These are phyloP conservation scores for Diaporthe destruens DNA, from an alignment of 2,329 filamentous ascomycete species.

Conservation along the genomic window DNA sequence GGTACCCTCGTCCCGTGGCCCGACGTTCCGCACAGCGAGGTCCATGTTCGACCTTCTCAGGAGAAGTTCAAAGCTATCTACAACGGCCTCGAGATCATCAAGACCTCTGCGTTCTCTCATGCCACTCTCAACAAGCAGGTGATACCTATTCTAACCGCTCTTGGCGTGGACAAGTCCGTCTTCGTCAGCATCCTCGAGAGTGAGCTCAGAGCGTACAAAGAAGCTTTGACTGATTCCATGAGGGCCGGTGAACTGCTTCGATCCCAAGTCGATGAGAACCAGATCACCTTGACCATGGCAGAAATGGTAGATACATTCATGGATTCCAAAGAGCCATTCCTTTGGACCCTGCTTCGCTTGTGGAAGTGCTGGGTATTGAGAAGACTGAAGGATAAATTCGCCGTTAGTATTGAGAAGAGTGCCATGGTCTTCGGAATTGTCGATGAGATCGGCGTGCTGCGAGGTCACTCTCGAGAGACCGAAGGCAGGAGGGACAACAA, in stretches of 20 bases:
- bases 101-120: slow-evolving; percentile 79
- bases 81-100: slow-evolving; percentile 85
- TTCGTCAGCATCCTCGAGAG: slow-evolving; percentile 76
- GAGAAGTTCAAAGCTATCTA: slow-evolving; percentile 83
- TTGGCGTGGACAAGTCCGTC: slow-evolving; percentile 76
- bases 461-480: slow-evolving; percentile 73
- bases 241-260: slow-evolving; percentile 77
- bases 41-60: slow-evolving; percentile 87
- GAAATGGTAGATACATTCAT: slow-evolving; percentile 86
- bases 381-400: slow-evolving; percentile 90
- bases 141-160: slow-evolving; percentile 83
- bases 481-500: slow-evolving; percentile 50
- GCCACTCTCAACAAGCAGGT: slow-evolving; percentile 91
- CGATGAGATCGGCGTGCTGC: slow-evolving; percentile 83
- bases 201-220: slow-evolving; percentile 77
- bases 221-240: slow-evolving; percentile 74
- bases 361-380: slow-evolving; percentile 94
- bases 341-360: slow-evolving; percentile 80
- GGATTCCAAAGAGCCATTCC: slow-evolving; percentile 79
- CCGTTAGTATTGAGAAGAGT: slow-evolving; percentile 83
- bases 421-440: slow-evolving; percentile 90
- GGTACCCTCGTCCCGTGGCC: slow-evolving; percentile 85
- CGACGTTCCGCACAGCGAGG: slow-evolving; percentile 72
- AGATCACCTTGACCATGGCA: slow-evolving; percentile 80
- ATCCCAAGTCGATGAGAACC: slow-evolving; percentile 86